phyloP scores from a whole-genome alignment of 2,329 filamentous ascomycete species.

The Sphaerulina vaccinii region DNA sequence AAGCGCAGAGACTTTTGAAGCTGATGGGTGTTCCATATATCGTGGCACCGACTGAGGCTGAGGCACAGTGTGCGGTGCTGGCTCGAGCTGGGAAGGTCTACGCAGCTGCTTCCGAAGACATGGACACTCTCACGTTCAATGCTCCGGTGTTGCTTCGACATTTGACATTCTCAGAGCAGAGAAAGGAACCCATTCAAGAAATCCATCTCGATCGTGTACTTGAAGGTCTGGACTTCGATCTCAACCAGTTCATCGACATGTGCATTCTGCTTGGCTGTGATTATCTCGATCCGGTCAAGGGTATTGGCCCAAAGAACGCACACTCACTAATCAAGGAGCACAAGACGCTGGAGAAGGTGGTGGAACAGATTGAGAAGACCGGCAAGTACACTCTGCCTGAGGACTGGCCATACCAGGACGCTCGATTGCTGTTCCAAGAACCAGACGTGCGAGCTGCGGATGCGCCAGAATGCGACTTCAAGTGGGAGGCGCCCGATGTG shows the following conservation, averaged over 20 bases:
- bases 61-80: slow-evolving; percentile 90
- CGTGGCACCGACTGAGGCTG: slow-evolving; percentile 91
- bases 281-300: slow-evolving; percentile 94
- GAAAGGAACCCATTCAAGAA: slow-evolving; percentile 96
- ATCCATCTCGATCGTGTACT: slow-evolving; percentile 85
- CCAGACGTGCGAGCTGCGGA: slow-evolving; percentile 85
- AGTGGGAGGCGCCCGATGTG: slow-evolving; percentile 91
- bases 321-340: slow-evolving; percentile 93
- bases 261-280: slow-evolving; percentile 97
- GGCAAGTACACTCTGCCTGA: slow-evolving; percentile 86
- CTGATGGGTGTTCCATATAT: slow-evolving; percentile 97
- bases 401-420: slow-evolving; percentile 95
- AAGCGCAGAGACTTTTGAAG: slow-evolving; percentile 86
- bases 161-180: slow-evolving; percentile 93
- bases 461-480: slow-evolving; percentile 88
- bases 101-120: slow-evolving; percentile 94
- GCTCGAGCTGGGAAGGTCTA: slow-evolving; percentile 93
- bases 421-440: slow-evolving; percentile 84
- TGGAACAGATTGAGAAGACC: slow-evolving; percentile 72
- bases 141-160: slow-evolving; percentile 87
- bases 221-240: slow-evolving; percentile 83
- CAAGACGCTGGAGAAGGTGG: slow-evolving; percentile 80
- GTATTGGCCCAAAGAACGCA: slow-evolving; percentile 86
- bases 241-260: slow-evolving; percentile 89
- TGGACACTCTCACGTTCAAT: slow-evolving; percentile 97